phyloP scores from a whole-genome alignment of 106 monocot species.

The Allium sativum region DNA sequence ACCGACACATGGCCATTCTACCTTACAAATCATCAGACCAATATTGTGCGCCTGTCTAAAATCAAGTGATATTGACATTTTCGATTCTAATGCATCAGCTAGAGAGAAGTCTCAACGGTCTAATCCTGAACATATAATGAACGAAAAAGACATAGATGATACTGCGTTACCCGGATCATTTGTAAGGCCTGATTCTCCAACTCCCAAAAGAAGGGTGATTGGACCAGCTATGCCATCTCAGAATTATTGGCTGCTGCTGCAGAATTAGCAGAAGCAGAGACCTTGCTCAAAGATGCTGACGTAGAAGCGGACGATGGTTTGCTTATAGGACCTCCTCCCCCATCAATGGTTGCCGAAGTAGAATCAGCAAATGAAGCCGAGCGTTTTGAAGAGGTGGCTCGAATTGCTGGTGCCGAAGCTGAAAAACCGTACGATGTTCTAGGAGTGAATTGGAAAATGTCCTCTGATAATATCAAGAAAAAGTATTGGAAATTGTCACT shows the following conservation, averaged over 20 bases:
- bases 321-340: constrained; percentile 95
- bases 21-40: constrained; percentile 41
- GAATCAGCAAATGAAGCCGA: constrained; percentile 98
- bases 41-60: constrained; percentile 21
- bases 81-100: too few relatives aligned
- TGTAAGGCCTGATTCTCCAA: constrained; percentile 19
- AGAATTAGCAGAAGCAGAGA: constrained; percentile 73
- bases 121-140: constrained; percentile 8
- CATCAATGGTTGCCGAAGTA: constrained; percentile 82
- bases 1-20: constrained; percentile 32
- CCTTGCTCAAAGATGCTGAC: constrained; percentile 66
- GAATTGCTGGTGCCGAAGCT: constrained; percentile 59
- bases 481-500: constrained; percentile 96
- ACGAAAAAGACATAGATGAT: constrained; percentile 11
- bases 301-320: constrained; percentile 54
- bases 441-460: constrained; percentile 44
- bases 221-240: constrained; percentile 98
- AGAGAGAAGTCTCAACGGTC: constrained; percentile 8
- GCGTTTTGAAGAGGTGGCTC: constrained; percentile 93
- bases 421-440: constrained; percentile 87
- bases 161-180: constrained; percentile 9
- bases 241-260: constrained; percentile 94
- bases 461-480: constrained; percentile 10
- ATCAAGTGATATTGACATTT: constrained; percentile 8
- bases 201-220: constrained; percentile 73